phyloP scores from a whole-genome alignment of 106 monocot species.

The Agapanthus africanus region DNA sequence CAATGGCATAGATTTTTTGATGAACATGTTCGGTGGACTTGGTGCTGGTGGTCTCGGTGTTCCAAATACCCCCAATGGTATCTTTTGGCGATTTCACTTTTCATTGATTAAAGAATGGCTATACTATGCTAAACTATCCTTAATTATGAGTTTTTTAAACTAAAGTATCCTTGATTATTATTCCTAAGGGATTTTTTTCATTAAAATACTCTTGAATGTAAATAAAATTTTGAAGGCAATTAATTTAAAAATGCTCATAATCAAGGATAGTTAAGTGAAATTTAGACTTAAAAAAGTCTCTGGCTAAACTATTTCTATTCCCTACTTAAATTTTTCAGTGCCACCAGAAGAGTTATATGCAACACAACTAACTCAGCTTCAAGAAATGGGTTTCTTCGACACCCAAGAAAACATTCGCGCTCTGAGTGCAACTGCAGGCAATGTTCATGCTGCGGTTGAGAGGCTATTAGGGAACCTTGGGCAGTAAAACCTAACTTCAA shows the following conservation, averaged over 20 bases:
- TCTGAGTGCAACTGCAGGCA: slow-evolving; percentile 71
- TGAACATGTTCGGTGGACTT: slow-evolving; percentile 82
- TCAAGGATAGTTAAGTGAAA: too few species aligned
- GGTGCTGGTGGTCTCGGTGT: slow-evolving; percentile 54
- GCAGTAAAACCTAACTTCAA: slow-evolving; percentile 20
- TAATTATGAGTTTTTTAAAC: not conserved
- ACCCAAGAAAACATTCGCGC: slow-evolving; percentile 91
- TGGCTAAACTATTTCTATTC: too few species aligned
- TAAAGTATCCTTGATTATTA: not conserved
- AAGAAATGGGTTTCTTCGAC: slow-evolving; percentile 97
- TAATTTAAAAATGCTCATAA: too few species aligned
- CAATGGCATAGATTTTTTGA: slow-evolving; percentile 50
- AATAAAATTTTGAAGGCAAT: too few species aligned
- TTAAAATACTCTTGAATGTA: too few species aligned
- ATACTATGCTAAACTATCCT: too few species aligned
- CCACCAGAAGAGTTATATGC: slow-evolving; percentile 89
- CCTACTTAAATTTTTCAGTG: slow-evolving; percentile 40
- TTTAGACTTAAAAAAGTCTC: too few species aligned
- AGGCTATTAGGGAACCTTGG: slow-evolving; percentile 68
- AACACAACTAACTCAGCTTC: slow-evolving; percentile 85
- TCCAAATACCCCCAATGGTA: slow-evolving; percentile 49
- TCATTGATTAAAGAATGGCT: too few species aligned
- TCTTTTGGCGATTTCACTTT: not conserved
- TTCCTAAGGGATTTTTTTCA: not conserved
- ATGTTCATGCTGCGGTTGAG: slow-evolving; percentile 92